Base-by-base conservation (phyloP, 495 filamentous ascomycete species). In the Clavariopsis aquatica region DNA sequence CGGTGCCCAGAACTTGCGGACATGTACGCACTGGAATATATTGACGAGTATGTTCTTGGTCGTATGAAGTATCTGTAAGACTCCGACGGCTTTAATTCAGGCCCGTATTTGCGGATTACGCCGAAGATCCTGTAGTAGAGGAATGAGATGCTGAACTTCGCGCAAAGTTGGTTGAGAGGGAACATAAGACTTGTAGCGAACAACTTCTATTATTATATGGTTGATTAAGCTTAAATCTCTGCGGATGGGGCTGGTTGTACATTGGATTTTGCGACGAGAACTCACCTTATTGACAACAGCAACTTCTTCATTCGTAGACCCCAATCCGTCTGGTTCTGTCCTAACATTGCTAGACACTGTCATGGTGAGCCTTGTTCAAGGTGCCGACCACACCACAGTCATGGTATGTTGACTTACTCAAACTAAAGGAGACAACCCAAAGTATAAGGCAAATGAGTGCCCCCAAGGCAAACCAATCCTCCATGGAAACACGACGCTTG, bases 101-200 rank as follows among this genome's bases (percentile, higher is more conserved):
- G 22, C 45, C 7, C 4, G 45, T 47, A 47, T 47, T 6, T 5
- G 19, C 19, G 45, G 22, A 47, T 47, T 47, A 47, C 15, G 22
- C 45, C 45, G 45, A 47, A 47, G 45, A 47, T 47, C 45, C 45
- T 6, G 22, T 47, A 47, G 45, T 47, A 47, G 45, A 47, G 45
- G 45, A 47, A 47, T 6, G 19, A 47, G 45, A 47, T 47, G 22
- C 45, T 47, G 5, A 47, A 47, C 45, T 47, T 47, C 5, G 45
- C 45, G 45, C 45, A 47, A 17, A 47, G 15, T 47, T 47, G 22
- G 19, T 47, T 47, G 22, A 47, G 45, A 47, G 45, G 45, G 45
- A 47, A 47, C 45, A 47, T 47, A n/a, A 47, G 45, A 47, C 45
- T 23, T 47, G 45, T 23, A 17, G 19, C 15, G 45, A 47, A 47